Percentiles rank a stretch among this genome's conserved stretches.
These are phyloP conservation scores for Carex arenaria DNA, from an alignment of 202 grass and related monocot species.

Conservation along the genomic window DNA sequence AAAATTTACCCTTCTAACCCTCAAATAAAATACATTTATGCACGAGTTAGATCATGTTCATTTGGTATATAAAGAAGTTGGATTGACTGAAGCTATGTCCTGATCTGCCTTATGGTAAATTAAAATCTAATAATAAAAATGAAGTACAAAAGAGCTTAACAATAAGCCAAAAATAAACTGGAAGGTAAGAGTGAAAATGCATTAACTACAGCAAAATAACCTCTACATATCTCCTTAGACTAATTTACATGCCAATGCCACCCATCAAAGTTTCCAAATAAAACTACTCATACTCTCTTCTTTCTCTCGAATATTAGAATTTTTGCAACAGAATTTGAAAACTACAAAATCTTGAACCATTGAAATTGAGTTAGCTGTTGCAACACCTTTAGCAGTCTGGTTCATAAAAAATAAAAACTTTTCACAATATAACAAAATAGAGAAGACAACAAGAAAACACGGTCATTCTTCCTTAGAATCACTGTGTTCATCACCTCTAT, in stretches of 20 bases:
- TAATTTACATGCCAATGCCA: not conserved
- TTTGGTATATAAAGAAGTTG: not conserved
- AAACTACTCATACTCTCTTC: not conserved
- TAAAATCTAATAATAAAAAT: not conserved
- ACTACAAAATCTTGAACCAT: not conserved
- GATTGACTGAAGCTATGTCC: not conserved
- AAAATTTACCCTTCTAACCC: not conserved
- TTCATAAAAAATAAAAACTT: not conserved
- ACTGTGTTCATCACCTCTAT: slow-evolving; percentile 15
- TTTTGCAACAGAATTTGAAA: not conserved
- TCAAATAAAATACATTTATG: not conserved
- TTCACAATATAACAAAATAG: not conserved
- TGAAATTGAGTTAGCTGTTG: not conserved
- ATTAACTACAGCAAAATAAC: not conserved
- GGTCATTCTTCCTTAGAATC: not conserved
- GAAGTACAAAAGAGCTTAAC: not conserved
- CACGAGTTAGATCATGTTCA: not conserved
- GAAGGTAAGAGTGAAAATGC: not conserved
- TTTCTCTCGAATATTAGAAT: not conserved
- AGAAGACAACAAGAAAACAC: not conserved
- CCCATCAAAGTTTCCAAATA: not conserved
- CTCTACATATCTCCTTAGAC: not conserved
- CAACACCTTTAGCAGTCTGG: not conserved
- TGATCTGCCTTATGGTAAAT: not conserved
- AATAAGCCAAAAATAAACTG: not conserved